Conservation (phyloP, 805 yeast genomes). For the Clavispora vitiphila region DNA sequence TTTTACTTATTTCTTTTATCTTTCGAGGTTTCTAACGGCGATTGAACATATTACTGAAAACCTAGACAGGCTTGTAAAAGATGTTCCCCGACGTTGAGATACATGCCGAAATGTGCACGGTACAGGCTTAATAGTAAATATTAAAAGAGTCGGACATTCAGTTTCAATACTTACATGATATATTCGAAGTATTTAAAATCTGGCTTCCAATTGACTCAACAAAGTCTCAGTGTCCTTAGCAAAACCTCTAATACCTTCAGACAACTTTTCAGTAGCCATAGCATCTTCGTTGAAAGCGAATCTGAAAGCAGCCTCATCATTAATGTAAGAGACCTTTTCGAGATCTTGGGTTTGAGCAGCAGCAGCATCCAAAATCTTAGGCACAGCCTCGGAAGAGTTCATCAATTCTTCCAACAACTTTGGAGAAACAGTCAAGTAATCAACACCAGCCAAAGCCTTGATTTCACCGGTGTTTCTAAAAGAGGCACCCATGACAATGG, state of each 20-base stretch:
- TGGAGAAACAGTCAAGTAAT: constrained; percentile 93
- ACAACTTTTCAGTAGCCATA: constrained; percentile 96
- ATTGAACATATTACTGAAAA: no score
- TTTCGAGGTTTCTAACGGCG: no score
- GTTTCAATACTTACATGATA: neutral
- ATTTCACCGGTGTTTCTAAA: constrained; percentile 97
- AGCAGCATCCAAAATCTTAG: constrained; percentile 71
- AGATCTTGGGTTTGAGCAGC: constrained; percentile 43
- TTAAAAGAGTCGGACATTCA: no score
- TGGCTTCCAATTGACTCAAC: constrained; percentile 58
- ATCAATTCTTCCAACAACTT: constrained; percentile 81
- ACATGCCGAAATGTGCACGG: no score
- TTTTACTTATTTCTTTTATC: no score
- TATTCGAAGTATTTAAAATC: constrained; percentile 27
- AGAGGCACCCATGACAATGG: constrained; percentile 99
- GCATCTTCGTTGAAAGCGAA: constrained; percentile 90
- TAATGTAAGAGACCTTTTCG: constrained; percentile 68
- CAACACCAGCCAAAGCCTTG: constrained; percentile 95
- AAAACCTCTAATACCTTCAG: constrained; percentile 97
- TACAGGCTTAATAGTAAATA: no score
- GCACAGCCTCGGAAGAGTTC: constrained; percentile 74
- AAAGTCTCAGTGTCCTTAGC: constrained; percentile 89
- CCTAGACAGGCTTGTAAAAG: no score
- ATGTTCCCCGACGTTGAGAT: no score
- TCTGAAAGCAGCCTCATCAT: constrained; percentile 89